Evolutionary conservation across 495 filamentous ascomycete genomes (phyloP).

Genomic region (Massariosphaeria phaeospora): DNA sequence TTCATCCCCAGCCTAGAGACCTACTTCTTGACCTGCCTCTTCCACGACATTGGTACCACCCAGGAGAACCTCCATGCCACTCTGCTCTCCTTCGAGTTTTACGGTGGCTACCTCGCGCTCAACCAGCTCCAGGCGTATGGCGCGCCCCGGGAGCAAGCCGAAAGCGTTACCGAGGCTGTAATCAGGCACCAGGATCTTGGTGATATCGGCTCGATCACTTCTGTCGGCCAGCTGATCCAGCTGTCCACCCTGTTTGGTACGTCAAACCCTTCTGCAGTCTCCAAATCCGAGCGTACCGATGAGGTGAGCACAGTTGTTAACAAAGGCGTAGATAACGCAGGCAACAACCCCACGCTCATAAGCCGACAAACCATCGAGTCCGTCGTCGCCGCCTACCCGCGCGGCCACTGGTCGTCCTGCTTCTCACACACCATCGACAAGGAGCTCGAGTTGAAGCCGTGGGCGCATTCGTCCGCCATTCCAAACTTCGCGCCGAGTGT

Average conservation of each 20-base stretch:
- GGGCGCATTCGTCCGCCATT: conserved; percentile 73
- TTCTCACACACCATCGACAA: conserved; percentile 62
- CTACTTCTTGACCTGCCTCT: conserved; percentile 42
- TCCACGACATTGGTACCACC: conserved; percentile 47
- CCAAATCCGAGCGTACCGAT: too few relatives aligned
- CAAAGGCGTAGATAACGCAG: conserved; percentile 68
- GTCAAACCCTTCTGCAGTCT: too few relatives aligned
- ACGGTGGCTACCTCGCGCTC: conserved; percentile 59
- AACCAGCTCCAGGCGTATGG: conserved; percentile 30
- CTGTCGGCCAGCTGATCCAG: conserved; percentile 65
- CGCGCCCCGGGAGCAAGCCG: conserved; percentile 57
- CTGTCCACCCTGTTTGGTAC: conserved; percentile 68
- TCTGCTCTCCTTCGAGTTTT: conserved; percentile 72
- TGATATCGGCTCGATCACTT: conserved; percentile 60
- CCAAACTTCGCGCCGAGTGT: conserved; percentile 64
- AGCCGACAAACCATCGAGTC: conserved; percentile 59
- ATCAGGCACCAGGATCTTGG: conserved; percentile 81
- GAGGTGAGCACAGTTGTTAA: neutral
- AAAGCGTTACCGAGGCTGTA: conserved; percentile 72
- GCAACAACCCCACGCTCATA: conserved; percentile 56
- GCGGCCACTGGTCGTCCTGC: conserved; percentile 66
- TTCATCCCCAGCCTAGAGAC: conserved; percentile 56
- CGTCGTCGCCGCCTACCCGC: conserved; percentile 59
- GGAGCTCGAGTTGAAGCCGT: conserved; percentile 67
- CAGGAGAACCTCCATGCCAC: conserved; percentile 55